Conservation (phyloP, 1,139 yeast species). For the Yamadazyma membranifaciens region DNA sequence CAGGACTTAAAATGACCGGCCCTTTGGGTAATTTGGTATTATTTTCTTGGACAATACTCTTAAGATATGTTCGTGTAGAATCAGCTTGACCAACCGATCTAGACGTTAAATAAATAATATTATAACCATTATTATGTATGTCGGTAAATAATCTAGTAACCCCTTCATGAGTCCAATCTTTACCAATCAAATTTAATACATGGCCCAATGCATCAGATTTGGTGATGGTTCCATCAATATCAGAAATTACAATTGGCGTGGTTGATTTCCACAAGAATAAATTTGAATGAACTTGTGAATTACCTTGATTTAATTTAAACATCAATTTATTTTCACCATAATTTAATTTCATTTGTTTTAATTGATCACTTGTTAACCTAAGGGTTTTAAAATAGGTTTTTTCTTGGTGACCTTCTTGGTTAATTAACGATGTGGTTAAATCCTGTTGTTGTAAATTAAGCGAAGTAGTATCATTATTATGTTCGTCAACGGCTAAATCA, state of each 20-base stretch:
- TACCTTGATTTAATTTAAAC: slow-evolving; percentile 81
- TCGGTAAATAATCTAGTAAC: slow-evolving; percentile 90
- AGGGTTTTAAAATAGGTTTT: slow-evolving; percentile 76
- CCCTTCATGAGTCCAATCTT: slow-evolving; percentile 98
- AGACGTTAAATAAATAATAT: slow-evolving; percentile 90
- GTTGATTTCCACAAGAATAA: slow-evolving; percentile 82
- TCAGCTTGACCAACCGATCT: slow-evolving; percentile 97
- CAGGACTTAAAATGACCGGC: slow-evolving; percentile 95
- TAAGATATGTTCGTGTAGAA: slow-evolving; percentile 79
- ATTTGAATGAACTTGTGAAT: slow-evolving; percentile 70
- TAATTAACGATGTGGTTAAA: slow-evolving; percentile 12
- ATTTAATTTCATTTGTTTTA: slow-evolving; percentile 67
- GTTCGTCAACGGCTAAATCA: slow-evolving; percentile 14
- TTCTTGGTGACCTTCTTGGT: slow-evolving; percentile 20
- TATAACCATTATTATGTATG: slow-evolving; percentile 83
- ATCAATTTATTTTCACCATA: slow-evolving; percentile 77
- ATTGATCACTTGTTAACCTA: slow-evolving; percentile 87
- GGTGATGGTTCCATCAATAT: slow-evolving; percentile 97
- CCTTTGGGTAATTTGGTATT: slow-evolving; percentile 78
- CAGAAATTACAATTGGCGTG: slow-evolving; percentile 92
- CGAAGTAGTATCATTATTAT: slow-evolving; percentile 10
- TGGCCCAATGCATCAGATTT: slow-evolving; percentile 98
- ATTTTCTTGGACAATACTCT: slow-evolving; percentile 71
- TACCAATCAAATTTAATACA: slow-evolving; percentile 87
- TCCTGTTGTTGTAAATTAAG: slow-evolving; percentile 16